Evolutionary conservation across 495 filamentous ascomycete species (phyloP), one percentile per base, ranked within the genome.

Genomic region (Annulohypoxylon moriforme): DNA sequence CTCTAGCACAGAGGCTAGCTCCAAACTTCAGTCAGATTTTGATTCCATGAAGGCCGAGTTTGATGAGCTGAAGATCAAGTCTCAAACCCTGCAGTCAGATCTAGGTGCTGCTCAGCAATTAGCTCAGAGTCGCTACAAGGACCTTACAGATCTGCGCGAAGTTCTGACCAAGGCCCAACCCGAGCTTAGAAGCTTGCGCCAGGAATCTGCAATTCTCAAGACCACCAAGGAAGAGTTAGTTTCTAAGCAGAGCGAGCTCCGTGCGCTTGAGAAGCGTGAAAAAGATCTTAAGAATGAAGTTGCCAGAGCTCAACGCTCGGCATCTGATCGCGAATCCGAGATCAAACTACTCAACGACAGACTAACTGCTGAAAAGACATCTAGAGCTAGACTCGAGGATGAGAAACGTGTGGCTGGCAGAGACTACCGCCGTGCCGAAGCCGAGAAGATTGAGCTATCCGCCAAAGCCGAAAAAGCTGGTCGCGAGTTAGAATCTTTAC

Each of bases 21-120:
- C 75, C n/a, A 82, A 92, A 60, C 75, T 91, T 2, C 85, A 88
- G 53, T 82, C 80, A 6, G 89, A 87, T 60, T 83, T 87, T 63
- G 86, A 89, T 52, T 82, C 85, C 14, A 79, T 97, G 20, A 88
- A 85, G 57, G 81, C 84, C 10, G 92, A 96, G 66, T 91, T 92
- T 64, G 92, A 97, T 60, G 87, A 86, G 40, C 83, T 97, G 47
- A 94, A 92, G 76, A 77, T 85, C 38, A 92, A 89, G 72, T 85
- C 89, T 0, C 84, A 86, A 3, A 87, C 88, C 0, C 78, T 98
- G 9, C 89, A 96, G 67, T 93, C 90, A 2, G 95, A 99, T 77
- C 85, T 98, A 13, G 91, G 90, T 1, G 95, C 94, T 8, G 91
- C 94, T 0, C 86, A 98, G 73, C 89, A 96, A 76, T 83, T 98